Evolutionary conservation across 306 rosid genomes (phyloP), one percentile per base, ranked within the genome.

Genomic region (Pterocarpus macrocarpus): DNA sequence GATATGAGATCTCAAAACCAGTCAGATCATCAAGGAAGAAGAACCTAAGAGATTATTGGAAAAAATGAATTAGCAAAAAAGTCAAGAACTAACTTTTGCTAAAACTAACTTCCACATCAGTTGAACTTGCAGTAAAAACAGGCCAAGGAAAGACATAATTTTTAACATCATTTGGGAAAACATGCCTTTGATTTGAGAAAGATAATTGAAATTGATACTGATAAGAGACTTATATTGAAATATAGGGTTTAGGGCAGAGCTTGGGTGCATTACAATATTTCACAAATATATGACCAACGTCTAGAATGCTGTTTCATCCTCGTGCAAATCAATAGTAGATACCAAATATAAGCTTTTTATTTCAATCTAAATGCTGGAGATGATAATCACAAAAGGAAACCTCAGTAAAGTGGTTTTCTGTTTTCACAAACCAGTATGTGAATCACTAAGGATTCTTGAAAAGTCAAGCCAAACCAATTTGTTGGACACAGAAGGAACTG

Each of bases 1-100:
- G 82, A 87, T 87, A 95, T 2, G 95, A 53, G 80, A 95, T 87
- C 84, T 95, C 98, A 43, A 93, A 93, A 73, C 98, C 99, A 4
- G 99, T 93, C 73, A 95, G 66, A 66, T 93, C 97, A 80, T 95
- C 99, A 58, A 95, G 86, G 89, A 95, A 95, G 90, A 95, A 95
- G 87, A 95, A 95, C 94, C 99, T 95, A 69, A 56, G 47, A 73
- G 28, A 73, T 80, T 71, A 67, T 2, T 76, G 50, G 41, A 15
- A 16, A 5, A 64, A 75, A 39, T 30, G 45, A 73, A 49, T 55
- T 39, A 2, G 45, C 16, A 53, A 59, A 67, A 67, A 69, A 1
- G 14, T 34, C 79, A 75, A 2, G 52, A 33, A 64, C 69, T 50
- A 52, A 84, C 52, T 68, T 36, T 43, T 38, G 64, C 41, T 73